Evolutionary conservation across 176 grass and related monocot genomes (phyloP).

Genomic region (Metroxylon sagu): DNA sequence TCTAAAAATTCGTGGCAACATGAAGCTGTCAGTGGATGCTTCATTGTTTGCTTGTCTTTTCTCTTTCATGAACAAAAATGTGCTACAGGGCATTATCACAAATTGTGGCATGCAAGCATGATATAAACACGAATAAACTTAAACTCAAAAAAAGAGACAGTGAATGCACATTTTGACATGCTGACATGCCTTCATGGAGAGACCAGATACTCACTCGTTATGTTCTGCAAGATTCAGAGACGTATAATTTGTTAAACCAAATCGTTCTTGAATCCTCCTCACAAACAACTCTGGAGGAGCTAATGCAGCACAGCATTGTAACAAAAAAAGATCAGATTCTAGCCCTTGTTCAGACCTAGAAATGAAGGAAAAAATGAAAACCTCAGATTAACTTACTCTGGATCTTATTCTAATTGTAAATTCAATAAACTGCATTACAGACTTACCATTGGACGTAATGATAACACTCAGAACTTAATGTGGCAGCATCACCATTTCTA

Average conservation of each 20-base stretch:
- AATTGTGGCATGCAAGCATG: no score
- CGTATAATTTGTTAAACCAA: slow-evolving; percentile 75
- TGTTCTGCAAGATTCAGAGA: slow-evolving; percentile 58
- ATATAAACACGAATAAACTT: background rate
- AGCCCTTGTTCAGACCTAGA: slow-evolving; percentile 86
- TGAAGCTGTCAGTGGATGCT: no score
- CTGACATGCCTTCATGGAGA: background rate
- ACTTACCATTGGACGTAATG: slow-evolving; percentile 84
- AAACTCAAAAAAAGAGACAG: background rate
- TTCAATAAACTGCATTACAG: background rate
- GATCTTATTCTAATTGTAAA: no score
- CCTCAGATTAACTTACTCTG: no score
- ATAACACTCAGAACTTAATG: slow-evolving; percentile 77
- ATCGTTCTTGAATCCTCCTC: slow-evolving; percentile 85
- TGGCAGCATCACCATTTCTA: slow-evolving; percentile 90
- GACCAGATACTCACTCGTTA: slow-evolving; percentile 55
- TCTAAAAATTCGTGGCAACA: no score
- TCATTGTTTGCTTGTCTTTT: no score
- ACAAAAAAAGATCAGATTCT: slow-evolving; percentile 87
- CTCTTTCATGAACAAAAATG: no score
- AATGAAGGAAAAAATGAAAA: slow-evolving; percentile 26
- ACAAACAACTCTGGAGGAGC: slow-evolving; percentile 90
- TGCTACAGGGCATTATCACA: no score
- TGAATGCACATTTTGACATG: background rate
- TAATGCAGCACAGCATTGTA: slow-evolving; percentile 94